A percentile compares a stretch with the other conserved stretches of the same genome.
Conservation (phyloP, 768 basidiomycete species). For the Pleurotus citrinopileatus region DNA sequence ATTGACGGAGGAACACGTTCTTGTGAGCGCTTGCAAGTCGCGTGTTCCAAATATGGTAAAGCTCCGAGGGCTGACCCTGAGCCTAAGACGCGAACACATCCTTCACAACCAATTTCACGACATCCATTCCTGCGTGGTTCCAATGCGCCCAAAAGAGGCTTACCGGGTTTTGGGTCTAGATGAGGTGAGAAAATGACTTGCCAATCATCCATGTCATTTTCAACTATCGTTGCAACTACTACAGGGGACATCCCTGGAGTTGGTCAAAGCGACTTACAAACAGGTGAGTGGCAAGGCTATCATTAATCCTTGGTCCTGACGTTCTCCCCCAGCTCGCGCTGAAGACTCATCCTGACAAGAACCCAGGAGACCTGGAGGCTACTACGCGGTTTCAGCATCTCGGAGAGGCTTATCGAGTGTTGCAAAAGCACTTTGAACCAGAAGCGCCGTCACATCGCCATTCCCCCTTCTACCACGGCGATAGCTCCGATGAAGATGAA, state of each 20-base stretch:
- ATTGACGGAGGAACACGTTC: no score
- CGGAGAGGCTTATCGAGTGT: constrained; percentile 63
- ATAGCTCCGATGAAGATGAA: constrained; percentile 33
- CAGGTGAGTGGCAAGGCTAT: constrained; percentile 39
- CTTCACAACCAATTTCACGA: not conserved
- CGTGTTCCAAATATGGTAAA: not conserved
- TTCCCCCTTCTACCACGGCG: constrained; percentile 15
- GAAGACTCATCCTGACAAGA: constrained; percentile 76
- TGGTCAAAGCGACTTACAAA: constrained; percentile 68
- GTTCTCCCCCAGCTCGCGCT: constrained; percentile 47
- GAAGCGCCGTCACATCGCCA: constrained; percentile 19
- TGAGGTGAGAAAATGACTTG: constrained; percentile 48
- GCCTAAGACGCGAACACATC: not conserved
- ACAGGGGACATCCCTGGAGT: constrained; percentile 60
- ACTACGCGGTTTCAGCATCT: constrained; percentile 69
- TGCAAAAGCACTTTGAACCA: constrained; percentile 53
- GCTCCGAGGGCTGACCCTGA: not conserved
- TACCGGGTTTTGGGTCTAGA: constrained; percentile 49
- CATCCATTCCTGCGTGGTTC: not conserved
- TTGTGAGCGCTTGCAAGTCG: not conserved
- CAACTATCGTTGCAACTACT: not conserved
- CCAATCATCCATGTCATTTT: no score
- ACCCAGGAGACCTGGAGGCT: constrained; percentile 59
- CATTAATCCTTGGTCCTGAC: not conserved
- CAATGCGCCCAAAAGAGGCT: constrained; percentile 23